Evolutionary conservation across 2,329 filamentous ascomycete genomes (phyloP).

Genomic region (Cercospora beticola): DNA sequence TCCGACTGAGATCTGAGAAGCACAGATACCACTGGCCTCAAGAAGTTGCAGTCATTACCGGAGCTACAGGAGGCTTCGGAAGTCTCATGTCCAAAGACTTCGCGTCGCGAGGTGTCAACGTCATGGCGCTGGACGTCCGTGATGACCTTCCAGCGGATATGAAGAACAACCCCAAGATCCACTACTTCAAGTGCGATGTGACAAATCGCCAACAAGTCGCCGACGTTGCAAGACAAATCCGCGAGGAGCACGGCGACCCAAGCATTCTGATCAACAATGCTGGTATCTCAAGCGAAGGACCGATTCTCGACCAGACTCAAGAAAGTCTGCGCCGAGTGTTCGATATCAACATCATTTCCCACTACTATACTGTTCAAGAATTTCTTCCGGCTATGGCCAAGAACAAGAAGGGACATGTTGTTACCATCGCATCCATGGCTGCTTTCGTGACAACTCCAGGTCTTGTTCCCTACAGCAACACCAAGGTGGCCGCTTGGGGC

Average conservation of each 20-base stretch:
- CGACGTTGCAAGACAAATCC: constrained; percentile 42
- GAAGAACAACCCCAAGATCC: constrained; percentile 35
- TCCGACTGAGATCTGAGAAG: constrained; percentile 39
- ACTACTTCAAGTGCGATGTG: constrained; percentile 50
- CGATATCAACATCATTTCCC: constrained; percentile 54
- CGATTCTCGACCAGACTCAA: constrained; percentile 50
- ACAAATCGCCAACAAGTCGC: constrained; percentile 50
- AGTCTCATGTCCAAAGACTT: constrained; percentile 39
- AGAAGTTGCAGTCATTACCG: constrained; percentile 40
- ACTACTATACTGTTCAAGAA: constrained; percentile 53
- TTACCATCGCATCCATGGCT: constrained; percentile 57
- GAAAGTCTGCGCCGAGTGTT: constrained; percentile 50
- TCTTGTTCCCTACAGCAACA: constrained; percentile 54
- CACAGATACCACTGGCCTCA: constrained; percentile 40
- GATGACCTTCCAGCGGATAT: constrained; percentile 38
- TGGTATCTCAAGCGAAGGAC: constrained; percentile 49
- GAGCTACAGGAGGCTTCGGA: constrained; percentile 42
- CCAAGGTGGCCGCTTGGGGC: constrained; percentile 53
- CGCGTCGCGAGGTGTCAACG: constrained; percentile 39
- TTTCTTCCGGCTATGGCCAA: constrained; percentile 55
- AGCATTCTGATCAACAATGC: constrained; percentile 54
- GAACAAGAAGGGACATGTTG: constrained; percentile 56
- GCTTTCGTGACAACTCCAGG: constrained; percentile 45
- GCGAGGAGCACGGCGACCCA: constrained; percentile 44
- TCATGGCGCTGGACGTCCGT: constrained; percentile 42